Evolutionary conservation across 176 grass and related monocot species (phyloP).

Genomic region (Carex kokanica): DNA sequence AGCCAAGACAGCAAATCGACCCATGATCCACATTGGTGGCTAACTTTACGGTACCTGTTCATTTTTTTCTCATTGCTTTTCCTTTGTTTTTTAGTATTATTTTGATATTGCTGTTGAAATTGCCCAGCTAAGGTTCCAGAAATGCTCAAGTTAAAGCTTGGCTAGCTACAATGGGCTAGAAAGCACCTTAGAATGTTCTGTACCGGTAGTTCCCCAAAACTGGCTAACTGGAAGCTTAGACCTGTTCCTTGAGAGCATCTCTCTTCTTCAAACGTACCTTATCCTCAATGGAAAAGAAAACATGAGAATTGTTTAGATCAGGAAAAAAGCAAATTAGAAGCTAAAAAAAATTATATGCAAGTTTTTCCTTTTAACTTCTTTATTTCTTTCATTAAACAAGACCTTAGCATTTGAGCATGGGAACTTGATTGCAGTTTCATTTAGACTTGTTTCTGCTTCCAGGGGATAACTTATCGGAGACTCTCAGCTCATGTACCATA

Average conservation of each 20-base stretch:
- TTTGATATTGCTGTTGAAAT: background rate
- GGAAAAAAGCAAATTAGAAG: background rate
- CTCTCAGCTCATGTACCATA: background rate
- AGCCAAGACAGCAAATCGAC: constrained; percentile 75
- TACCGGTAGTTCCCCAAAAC: background rate
- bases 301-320: background rate
- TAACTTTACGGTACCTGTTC: constrained; percentile 30
- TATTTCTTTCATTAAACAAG: background rate
- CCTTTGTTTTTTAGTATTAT: background rate
- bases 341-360: background rate
- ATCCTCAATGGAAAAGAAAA: background rate
- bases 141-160: background rate
- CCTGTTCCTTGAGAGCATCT: background rate
- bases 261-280: background rate
- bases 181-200: background rate
- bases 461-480: background rate
- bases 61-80: background rate
- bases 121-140: background rate
- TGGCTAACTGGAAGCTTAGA: background rate
- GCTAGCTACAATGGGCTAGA: background rate
- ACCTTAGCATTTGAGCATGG: background rate
- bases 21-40: constrained; percentile 97
- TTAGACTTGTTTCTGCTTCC: background rate
- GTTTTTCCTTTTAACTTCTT: background rate
- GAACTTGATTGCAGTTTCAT: constrained; percentile 1